Evolutionary conservation across 2,329 filamentous ascomycete genomes (phyloP), one percentile per base, ranked within the genome.

Genomic region (Aspergillus chevalieri): DNA sequence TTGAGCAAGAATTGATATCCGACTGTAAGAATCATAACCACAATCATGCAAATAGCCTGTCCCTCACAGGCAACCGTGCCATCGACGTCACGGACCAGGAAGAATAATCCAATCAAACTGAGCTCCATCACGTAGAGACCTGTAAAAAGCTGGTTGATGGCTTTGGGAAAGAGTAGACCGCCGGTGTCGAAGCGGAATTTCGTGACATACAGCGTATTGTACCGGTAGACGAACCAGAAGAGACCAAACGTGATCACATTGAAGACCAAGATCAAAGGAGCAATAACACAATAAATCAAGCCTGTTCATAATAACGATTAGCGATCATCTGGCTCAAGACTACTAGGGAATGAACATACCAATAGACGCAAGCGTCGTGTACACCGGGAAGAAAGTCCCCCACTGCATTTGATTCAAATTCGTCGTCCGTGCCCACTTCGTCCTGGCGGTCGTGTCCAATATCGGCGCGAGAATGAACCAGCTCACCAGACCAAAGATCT

Each of bases 301-400:
- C 83, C 75, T 76, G 43, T 9, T 28, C 14, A 51, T 44, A 28
- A 43, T 56, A 43, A 12, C 10, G 54, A 49, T 48, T 43, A 47
- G 43, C 15, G 19, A 26, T 7, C 15, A 17, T 14, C 14, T 4
- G 6, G 33, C 14, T 36, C n/a, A 36, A 36, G 15, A n/a, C n/a
- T 36, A 36, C 6, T 6, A n/a, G 8, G 39, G n/a, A 36, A 28
- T 22, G 12, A 43, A 62, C 69, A 68, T 72, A 74, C 79, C 90
- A 58, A 98, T 97, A 56, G 89, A 94, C 41, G 91, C 93, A 59
- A 98, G 88, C 64, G 95, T 96, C 48, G 93, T 96, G 69, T 97
- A 98, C 0, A 95, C 85, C 0, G 93, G 93, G 68, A 97, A 98
- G 74, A 94, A 92, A 0, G 84, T 85, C 7, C 93, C 93, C 93